Base-by-base conservation (phyloP, 371 early-diverging fungal species). In the Zopfochytrium polystomum region DNA sequence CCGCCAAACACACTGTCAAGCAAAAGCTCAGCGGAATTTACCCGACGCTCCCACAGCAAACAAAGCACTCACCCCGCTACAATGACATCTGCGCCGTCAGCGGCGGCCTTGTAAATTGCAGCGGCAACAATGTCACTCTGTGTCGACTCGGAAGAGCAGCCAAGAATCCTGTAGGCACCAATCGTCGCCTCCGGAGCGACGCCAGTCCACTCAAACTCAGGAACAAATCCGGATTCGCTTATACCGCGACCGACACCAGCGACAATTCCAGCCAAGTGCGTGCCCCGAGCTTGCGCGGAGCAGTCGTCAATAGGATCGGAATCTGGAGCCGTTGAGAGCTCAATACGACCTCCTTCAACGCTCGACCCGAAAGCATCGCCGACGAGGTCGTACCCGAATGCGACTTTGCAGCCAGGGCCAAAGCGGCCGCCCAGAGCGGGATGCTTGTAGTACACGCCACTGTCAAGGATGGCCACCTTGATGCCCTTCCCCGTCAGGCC, bases 351-450 rank as follows among this genome's bases (percentile, higher is more conserved):
- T n/a, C n/a, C n/a, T 38, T 33, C 31, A 54, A n/a, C 23, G n/a
- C 44, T 15, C 20, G 43, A 20, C 23, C 30, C 60, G 65, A 55
- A 74, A 27, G 1, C 30, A 51, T 73, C 71, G 26, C 74, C 74
- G 45, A 65, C 74, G 29, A 88, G 70, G 59, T 88, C 87, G 30
- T 72, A 70, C 26, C 86, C 88, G 32, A 69, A 77, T 2, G 63
- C 65, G 18, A 87, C 81, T 58, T 83, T 85, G 62, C 65, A 85
- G 2, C 79, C 80, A 22, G 65, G 52, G 9, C 88, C 88, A 55
- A 85, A 85, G 43, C 87, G 78, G 13, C 85, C 86, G 22, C 86
- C 87, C 47, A 88, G 69, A 5, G 87, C n/a, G n/a, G n/a, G n/a
- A n/a, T n/a, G n/a, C n/a, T n/a, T n/a, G n/a, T n/a, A n/a, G n/a